Percentiles rank a stretch among this genome's conserved stretches.
phyloP scores from a whole-genome alignment of 805 yeast species.

The Kodamaea neixiangensis region DNA sequence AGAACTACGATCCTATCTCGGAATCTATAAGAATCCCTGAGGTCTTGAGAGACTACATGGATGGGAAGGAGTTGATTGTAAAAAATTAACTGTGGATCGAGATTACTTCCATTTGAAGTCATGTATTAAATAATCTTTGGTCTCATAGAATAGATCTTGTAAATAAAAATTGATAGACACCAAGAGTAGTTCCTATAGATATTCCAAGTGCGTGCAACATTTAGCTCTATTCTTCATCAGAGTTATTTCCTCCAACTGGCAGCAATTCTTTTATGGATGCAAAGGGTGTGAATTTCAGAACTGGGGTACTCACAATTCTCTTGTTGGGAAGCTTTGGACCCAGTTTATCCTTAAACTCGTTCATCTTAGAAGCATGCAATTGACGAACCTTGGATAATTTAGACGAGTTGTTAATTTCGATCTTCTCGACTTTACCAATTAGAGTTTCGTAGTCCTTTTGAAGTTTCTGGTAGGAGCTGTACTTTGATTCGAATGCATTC shows the following conservation, averaged over 20 bases:
- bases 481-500: constrained; percentile 25
- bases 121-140: constrained; percentile 2
- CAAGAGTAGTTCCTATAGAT: background rate
- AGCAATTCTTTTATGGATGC: background rate
- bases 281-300: constrained; percentile 3
- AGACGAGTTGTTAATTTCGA: constrained; percentile 9
- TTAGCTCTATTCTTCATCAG: constrained; percentile 18
- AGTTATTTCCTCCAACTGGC: constrained; percentile 14
- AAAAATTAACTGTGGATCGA: constrained; percentile 9
- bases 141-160: constrained; percentile 8
- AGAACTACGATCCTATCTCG: constrained; percentile 63
- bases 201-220: background rate
- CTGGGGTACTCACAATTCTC: constrained; percentile 32
- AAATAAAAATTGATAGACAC: constrained; percentile 6
- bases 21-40: constrained; percentile 63
- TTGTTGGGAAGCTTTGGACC: constrained; percentile 13
- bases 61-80: constrained; percentile 45
- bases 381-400: constrained; percentile 22
- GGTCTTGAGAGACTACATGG: constrained; percentile 72
- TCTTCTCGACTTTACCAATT: constrained; percentile 15
- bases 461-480: constrained; percentile 21
- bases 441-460: constrained; percentile 24
- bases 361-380: constrained; percentile 23
- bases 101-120: background rate
- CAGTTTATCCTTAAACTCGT: constrained; percentile 13